These are phyloP conservation scores for Suillus plorans DNA, from an alignment of 768 basidiomycete genomes.

Conservation along the genomic window DNA sequence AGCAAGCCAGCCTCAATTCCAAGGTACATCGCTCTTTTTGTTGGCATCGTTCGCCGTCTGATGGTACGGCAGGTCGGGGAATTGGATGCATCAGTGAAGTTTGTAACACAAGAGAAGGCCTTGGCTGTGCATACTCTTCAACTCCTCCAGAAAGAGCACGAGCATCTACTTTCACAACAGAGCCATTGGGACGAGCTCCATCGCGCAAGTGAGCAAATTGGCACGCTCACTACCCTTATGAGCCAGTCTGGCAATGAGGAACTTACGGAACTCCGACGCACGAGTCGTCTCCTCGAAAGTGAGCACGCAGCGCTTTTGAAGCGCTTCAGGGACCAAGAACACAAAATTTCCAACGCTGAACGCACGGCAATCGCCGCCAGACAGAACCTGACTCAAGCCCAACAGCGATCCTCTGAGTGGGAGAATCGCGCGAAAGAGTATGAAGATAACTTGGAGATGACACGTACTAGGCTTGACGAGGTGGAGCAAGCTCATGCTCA, in stretches of 20 bases:
- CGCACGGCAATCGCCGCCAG: slow-evolving; percentile 54
- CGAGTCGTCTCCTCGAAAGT: slow-evolving; percentile 56
- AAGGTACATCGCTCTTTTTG: slow-evolving; percentile 46
- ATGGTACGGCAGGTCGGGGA: slow-evolving; percentile 50
- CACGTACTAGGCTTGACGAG: slow-evolving; percentile 62
- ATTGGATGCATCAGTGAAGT: slow-evolving; percentile 56
- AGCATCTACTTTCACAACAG: slow-evolving; percentile 60
- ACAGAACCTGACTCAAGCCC: slow-evolving; percentile 67
- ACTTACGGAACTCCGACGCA: slow-evolving; percentile 63
- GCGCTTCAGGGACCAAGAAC: slow-evolving; percentile 71
- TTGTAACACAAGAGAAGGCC: slow-evolving; percentile 65
- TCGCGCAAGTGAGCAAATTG: slow-evolving; percentile 71
- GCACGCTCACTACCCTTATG: slow-evolving; percentile 59
- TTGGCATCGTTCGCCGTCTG: neutral
- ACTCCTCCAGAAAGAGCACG: slow-evolving; percentile 58
- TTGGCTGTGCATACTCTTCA: slow-evolving; percentile 48
- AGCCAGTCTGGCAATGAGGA: slow-evolving; percentile 70
- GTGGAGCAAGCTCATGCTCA: slow-evolving; percentile 63
- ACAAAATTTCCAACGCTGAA: slow-evolving; percentile 58
- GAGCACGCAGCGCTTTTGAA: slow-evolving; percentile 69
- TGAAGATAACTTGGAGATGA: slow-evolving; percentile 61
- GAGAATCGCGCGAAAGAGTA: slow-evolving; percentile 74
- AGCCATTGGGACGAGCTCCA: slow-evolving; percentile 79
- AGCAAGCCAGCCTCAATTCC: slow-evolving; percentile 55
- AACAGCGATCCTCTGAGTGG: slow-evolving; percentile 81